Base-by-base conservation (phyloP, 1,284 basidiomycete species). In the Tremellales sp. region DNA sequence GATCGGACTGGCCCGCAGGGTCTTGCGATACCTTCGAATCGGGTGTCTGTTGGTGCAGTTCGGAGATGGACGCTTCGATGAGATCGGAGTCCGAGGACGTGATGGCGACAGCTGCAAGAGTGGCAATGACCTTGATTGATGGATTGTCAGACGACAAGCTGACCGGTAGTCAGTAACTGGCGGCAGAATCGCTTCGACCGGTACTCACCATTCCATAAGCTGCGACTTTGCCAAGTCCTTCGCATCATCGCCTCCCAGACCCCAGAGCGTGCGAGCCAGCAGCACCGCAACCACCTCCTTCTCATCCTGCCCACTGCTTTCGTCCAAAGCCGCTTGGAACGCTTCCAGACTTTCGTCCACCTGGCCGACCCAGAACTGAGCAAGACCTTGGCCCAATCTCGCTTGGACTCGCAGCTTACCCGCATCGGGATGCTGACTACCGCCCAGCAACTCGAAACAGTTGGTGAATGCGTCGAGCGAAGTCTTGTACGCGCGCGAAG, bases 61-160 rank as follows among this genome's bases (percentile, higher is more conserved):
- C 92, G 0, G 86, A 83, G 8, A 93, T 75, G 0, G 90, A 86
- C 0, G 92, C 92, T 64, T 94, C 89, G 13, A 93, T 79, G 17
- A 96, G 79, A 45, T 81, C 82, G 22, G 84, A 82, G 64, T 96
- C 92, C 23, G 80, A 77, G 0, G 84, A 85, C 21, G 89, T 74
- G 49, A 91, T 83, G 8, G 87, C 92, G 79, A 94, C 88, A 2
- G 87, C 88, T 0, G 87, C 87, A 0, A 97, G 79, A 0, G 84
- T 81, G 37, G 85, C 85, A 65, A 96, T 86, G 1, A 88, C 89
- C 49, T 81, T 79, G 46, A 92, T 69, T 64, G 65, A 65, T 4
- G 72, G 67, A 8, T 60, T 49, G 13, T 68, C 65, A 86, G 88
- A 61, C 81, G 84, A 21, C 82, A 81, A 69, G 85, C 85, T 54